A percentile compares a stretch with the other conserved stretches of the same genome.
These are phyloP conservation scores for Trichoderma endophyticum DNA, from an alignment of 2,329 filamentous ascomycete species.

Conservation along the genomic window DNA sequence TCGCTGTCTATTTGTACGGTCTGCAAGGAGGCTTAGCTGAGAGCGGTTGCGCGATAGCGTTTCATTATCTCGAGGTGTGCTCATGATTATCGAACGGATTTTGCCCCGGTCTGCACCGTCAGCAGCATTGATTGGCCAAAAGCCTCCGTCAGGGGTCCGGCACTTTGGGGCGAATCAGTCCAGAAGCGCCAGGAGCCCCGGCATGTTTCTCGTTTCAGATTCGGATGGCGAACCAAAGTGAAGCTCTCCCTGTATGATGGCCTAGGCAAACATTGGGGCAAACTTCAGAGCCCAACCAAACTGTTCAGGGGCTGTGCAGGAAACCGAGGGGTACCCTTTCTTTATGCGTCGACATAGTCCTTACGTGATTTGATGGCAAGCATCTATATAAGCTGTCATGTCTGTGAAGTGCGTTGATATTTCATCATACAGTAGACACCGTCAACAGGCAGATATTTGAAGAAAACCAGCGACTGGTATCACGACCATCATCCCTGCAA, in stretches of 20 bases:
- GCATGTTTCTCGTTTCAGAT: constrained; percentile 16
- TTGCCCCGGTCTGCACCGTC: neutral
- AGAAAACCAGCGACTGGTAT: neutral
- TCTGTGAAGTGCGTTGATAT: neutral
- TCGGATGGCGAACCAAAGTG: constrained; percentile 12
- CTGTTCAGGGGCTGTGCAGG: neutral
- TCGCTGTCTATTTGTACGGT: neutral
- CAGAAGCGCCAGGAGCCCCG: constrained; percentile 11
- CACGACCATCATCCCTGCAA: neutral
- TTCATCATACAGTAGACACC: neutral
- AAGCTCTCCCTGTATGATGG: constrained; percentile 12
- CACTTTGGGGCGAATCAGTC: neutral
- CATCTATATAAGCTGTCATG: neutral
- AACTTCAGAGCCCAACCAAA: neutral
- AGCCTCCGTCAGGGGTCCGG: neutral
- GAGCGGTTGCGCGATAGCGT: neutral
- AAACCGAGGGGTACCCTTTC: neutral
- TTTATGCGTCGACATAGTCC: neutral
- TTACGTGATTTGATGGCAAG: neutral
- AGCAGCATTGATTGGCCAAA: constrained; percentile 10
- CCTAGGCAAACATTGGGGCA: constrained; percentile 12
- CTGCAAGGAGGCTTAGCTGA: neutral
- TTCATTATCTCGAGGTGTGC: neutral
- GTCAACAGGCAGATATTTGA: neutral
- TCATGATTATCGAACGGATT: neutral